Evolutionary conservation across 306 rosid genomes (phyloP).

Genomic region (Mucuna pruriens): DNA sequence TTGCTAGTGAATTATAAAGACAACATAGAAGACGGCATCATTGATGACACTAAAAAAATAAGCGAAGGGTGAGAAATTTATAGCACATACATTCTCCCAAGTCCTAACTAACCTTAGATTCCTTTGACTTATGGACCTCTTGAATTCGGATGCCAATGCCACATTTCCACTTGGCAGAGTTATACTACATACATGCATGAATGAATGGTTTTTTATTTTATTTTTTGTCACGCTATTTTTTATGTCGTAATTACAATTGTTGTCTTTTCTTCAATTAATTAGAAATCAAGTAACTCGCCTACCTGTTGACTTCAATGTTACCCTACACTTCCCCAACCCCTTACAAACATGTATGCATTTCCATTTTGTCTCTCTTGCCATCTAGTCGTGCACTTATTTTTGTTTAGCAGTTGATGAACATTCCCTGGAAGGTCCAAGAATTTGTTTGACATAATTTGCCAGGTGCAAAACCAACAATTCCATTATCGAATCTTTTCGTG

Average conservation of each 20-base stretch:
- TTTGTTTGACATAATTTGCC: constrained; percentile 6
- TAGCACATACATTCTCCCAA: constrained; percentile 47
- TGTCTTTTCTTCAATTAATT: constrained; percentile 36
- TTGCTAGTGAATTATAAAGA: constrained; percentile 21
- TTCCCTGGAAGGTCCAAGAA: constrained; percentile 35
- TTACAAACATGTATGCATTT: constrained; percentile 35
- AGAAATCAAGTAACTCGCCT: constrained; percentile 44
- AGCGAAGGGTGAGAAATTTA: constrained; percentile 37
- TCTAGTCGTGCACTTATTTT: constrained; percentile 32
- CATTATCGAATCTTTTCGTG: constrained; percentile 27
- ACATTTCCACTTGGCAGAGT: not conserved
- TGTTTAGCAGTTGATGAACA: constrained; percentile 45
- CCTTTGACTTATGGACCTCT: constrained; percentile 53
- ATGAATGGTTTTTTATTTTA: constrained; percentile 36
- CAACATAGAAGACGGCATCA: constrained; percentile 29
- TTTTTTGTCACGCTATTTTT: constrained; percentile 14
- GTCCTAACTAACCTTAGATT: constrained; percentile 49
- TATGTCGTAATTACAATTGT: not conserved
- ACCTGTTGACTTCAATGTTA: constrained; percentile 51
- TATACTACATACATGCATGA: constrained; percentile 46
- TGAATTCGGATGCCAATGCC: constrained; percentile 31
- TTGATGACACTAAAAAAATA: constrained; percentile 34
- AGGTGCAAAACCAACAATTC: constrained; percentile 39
- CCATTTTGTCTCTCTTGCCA: constrained; percentile 18
- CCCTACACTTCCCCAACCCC: constrained; percentile 28